Percentiles rank a stretch among this genome's conserved stretches.
Conservation (phyloP, 805 yeast species). For the Starmerella sp. region DNA sequence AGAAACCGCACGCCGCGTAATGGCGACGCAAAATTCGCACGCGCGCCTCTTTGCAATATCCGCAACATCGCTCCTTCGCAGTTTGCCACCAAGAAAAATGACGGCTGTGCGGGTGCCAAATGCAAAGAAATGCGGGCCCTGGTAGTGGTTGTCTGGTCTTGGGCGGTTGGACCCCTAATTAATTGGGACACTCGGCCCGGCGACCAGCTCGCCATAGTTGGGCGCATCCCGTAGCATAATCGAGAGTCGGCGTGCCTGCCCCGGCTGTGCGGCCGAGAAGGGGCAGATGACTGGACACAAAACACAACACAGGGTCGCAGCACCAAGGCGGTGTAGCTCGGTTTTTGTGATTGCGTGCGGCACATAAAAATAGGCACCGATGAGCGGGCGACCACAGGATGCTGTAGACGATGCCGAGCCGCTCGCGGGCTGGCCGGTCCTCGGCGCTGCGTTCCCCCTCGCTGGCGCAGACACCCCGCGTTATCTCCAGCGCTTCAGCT, state of each 20-base stretch:
- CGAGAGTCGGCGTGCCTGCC: neutral
- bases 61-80: too few relatives aligned
- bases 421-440: slow-evolving; percentile 2
- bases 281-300: neutral
- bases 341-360: neutral
- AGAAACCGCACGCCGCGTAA: slow-evolving; percentile 8
- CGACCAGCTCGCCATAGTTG: neutral
- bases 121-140: neutral
- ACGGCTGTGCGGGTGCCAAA: too few relatives aligned
- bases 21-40: neutral
- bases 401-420: neutral
- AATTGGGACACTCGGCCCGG: neutral
- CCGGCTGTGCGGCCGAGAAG: neutral
- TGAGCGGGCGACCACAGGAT: neutral
- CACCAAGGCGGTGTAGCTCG: neutral
- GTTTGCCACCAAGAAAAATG: too few relatives aligned
- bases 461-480: slow-evolving; percentile 28
- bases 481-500: slow-evolving; percentile 26
- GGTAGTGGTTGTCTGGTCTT: neutral
- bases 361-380: neutral
- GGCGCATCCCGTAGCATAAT: neutral
- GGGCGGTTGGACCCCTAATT: neutral
- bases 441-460: slow-evolving; percentile 22
- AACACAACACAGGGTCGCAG: neutral
- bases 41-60: too few relatives aligned